phyloP scores from a whole-genome alignment of 225 moss, liverwort and hornwort genomes.

The Straminergon stramineum region DNA sequence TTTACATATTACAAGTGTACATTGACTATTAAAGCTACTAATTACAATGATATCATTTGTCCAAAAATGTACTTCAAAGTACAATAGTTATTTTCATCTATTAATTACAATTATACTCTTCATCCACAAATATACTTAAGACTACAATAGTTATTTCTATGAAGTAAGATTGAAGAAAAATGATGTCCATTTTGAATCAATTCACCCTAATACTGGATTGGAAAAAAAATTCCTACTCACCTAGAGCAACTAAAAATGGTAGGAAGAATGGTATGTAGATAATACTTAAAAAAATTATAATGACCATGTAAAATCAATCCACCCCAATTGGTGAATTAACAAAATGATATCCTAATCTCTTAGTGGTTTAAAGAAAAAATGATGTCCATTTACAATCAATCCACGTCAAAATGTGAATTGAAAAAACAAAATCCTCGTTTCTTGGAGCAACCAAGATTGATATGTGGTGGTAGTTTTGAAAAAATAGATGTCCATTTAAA shows the following conservation, averaged over 20 bases:
- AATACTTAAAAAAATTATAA: background rate
- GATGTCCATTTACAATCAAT: background rate
- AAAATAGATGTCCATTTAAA: background rate
- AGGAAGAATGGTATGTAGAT: rapidly evolving
- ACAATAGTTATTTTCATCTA: too few species aligned
- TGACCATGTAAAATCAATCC: background rate
- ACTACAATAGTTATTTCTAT: background rate
- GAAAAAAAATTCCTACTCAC: background rate
- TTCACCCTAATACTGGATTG: rapidly evolving
- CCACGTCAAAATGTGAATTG: background rate
- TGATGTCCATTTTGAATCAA: background rate
- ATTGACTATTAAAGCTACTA: background rate
- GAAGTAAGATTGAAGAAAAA: background rate
- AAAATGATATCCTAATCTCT: background rate
- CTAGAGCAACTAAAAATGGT: rapidly evolving
- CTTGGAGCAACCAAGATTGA: background rate
- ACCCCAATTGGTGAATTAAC: rapidly evolving
- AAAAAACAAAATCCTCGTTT: background rate
- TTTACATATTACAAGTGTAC: background rate
- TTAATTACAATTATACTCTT: background rate
- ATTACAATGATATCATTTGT: background rate
- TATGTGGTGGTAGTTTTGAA: rapidly evolving
- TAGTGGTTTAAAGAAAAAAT: background rate
- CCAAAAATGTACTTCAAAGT: background rate
- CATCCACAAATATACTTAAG: background rate